phyloP scores from a whole-genome alignment of 257 asterid genomes.

The Misopates orontium region DNA sequence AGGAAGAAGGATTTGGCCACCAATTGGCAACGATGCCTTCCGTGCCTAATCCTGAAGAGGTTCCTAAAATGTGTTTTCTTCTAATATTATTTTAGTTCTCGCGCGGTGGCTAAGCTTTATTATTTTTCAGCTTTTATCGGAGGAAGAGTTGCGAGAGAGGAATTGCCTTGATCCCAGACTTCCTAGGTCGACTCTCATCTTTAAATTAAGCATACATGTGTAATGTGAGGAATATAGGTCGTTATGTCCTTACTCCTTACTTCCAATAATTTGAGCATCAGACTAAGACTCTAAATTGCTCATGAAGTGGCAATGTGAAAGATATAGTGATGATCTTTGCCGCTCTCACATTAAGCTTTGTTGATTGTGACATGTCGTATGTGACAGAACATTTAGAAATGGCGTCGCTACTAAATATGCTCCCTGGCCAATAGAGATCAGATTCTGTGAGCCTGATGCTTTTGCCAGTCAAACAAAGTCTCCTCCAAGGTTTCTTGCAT shows the following conservation, averaged over 20 bases:
- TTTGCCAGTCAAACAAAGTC: constrained; percentile 66
- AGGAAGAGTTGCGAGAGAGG: constrained; percentile 89
- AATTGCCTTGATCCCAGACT: constrained; percentile 88
- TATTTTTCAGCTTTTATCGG: constrained; percentile 68
- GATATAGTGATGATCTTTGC: too few species aligned
- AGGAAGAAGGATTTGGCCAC: constrained; percentile 76
- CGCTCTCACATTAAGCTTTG: too few species aligned
- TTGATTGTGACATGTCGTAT: constrained; percentile 16
- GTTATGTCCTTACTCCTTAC: too few species aligned
- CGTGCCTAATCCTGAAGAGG: constrained; percentile 82
- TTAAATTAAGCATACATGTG: constrained; percentile 15
- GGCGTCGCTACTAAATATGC: constrained; percentile 66
- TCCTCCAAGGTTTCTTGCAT: constrained; percentile 75
- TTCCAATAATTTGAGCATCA: too few species aligned
- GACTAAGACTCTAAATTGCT: too few species aligned
- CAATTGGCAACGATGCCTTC: constrained; percentile 76
- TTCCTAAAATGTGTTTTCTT: constrained; percentile 30
- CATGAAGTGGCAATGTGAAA: too few species aligned
- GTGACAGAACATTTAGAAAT: constrained; percentile 79
- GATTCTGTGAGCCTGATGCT: constrained; percentile 77
- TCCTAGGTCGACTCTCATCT: constrained; percentile 61
- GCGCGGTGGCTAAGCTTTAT: constrained; percentile 10
- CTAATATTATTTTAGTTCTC: constrained; percentile 3
- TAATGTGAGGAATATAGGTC: too few species aligned
- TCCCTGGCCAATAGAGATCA: constrained; percentile 93